Evolutionary conservation across 2,329 filamentous ascomycete species (phyloP).

Genomic region (Botrytis sinoallii): DNA sequence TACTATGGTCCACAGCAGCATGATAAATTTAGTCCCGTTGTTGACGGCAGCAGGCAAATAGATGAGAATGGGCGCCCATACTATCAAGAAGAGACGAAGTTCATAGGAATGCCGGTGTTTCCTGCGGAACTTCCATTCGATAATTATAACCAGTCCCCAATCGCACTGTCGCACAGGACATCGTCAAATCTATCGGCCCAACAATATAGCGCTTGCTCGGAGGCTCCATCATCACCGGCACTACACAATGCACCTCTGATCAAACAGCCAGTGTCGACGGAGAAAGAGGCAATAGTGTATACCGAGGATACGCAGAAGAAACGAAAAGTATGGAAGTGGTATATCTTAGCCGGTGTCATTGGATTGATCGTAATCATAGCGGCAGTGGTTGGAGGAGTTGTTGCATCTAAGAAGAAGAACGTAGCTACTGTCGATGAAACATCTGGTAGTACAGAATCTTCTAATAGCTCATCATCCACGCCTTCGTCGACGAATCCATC

Average conservation of each 20-base stretch:
- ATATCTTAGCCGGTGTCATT: neutral
- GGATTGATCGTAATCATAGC: neutral
- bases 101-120: conserved; percentile 11
- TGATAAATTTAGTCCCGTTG: neutral
- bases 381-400: neutral
- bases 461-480: neutral
- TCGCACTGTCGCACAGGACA: conserved; percentile 4
- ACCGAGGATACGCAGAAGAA: neutral
- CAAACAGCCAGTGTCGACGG: neutral
- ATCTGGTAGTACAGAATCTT: neutral
- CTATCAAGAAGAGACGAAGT: conserved; percentile 8
- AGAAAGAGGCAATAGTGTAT: neutral
- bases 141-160: neutral
- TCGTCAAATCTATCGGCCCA: neutral
- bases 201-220: neutral
- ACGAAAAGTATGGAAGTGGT: conserved; percentile 3
- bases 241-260: neutral
- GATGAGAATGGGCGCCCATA: neutral
- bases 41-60: neutral
- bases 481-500: neutral
- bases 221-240: neutral
- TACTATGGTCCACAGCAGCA: conserved; percentile 3
- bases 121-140: conserved; percentile 6
- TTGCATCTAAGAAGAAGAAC: neutral
- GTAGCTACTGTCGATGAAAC: neutral